A percentile compares a stretch with the other conserved stretches of the same genome.
Conservation (phyloP, 2,329 filamentous ascomycete genomes). For the Endothia cerciana region DNA sequence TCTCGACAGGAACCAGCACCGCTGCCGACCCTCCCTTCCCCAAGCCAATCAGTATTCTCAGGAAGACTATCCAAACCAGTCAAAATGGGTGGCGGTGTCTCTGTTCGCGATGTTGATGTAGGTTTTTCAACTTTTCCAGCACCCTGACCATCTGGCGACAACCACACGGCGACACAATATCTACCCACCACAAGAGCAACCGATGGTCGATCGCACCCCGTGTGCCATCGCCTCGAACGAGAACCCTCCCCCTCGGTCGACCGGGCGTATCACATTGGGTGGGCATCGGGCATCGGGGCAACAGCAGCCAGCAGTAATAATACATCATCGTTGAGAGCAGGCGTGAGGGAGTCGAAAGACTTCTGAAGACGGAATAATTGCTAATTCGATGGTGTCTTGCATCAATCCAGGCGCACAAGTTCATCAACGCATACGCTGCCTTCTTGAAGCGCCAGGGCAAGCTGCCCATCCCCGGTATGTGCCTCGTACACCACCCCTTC, state of each 20-base stretch:
- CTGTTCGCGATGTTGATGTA: slow-evolving; percentile 86
- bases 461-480: slow-evolving; percentile 85
- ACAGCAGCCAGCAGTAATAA: slow-evolving; percentile 31
- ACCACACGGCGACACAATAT: slow-evolving; percentile 7
- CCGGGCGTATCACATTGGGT: slow-evolving; percentile 24
- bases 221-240: slow-evolving; percentile 19
- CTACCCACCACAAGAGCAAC: neutral
- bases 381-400: slow-evolving; percentile 60
- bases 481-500: neutral
- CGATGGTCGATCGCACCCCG: slow-evolving; percentile 21
- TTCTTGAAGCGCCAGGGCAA: slow-evolving; percentile 96
- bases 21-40: slow-evolving; percentile 45
- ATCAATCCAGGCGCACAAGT: slow-evolving; percentile 75
- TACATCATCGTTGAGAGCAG: slow-evolving; percentile 54
- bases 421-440: slow-evolving; percentile 82
- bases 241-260: slow-evolving; percentile 8
- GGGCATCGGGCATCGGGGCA: slow-evolving; percentile 31
- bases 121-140: slow-evolving; percentile 47
- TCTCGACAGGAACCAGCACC: slow-evolving; percentile 30
- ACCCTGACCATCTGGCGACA: slow-evolving; percentile 30
- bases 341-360: slow-evolving; percentile 74
- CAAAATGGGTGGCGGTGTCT: slow-evolving; percentile 79
- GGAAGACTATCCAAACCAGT: slow-evolving; percentile 26
- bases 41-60: slow-evolving; percentile 32
- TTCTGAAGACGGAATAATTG: slow-evolving; percentile 74